These are phyloP conservation scores for Oryza australiensis DNA, from an alignment of 176 grass and related monocot species.

Conservation along the genomic window DNA sequence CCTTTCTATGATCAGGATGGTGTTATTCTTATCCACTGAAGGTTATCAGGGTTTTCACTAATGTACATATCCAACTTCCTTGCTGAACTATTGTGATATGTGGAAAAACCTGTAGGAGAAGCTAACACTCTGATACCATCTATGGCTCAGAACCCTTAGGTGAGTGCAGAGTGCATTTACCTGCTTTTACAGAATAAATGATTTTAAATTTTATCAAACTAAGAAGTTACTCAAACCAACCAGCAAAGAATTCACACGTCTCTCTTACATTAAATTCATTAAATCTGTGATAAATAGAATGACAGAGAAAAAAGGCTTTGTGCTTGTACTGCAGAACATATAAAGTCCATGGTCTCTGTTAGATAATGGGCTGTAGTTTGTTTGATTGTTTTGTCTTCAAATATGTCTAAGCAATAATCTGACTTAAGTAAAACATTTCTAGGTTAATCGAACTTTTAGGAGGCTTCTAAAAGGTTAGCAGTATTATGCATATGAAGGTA, in stretches of 20 bases:
- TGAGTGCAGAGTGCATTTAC: not conserved
- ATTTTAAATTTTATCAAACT: slow-evolving; percentile 9
- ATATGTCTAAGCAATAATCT: not conserved
- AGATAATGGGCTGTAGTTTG: not conserved
- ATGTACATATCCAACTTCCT: slow-evolving; percentile 29
- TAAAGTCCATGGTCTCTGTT: not conserved
- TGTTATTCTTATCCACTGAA: slow-evolving; percentile 48
- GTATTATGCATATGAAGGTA: not conserved
- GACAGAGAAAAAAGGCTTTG: not conserved
- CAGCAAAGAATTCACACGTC: not conserved
- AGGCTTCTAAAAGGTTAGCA: not conserved
- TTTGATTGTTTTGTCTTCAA: not conserved
- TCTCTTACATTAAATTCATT: not conserved
- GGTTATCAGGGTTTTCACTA: slow-evolving; percentile 1
- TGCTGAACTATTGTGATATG: slow-evolving; percentile 22
- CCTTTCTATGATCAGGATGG: slow-evolving; percentile 46
- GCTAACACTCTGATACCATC: slow-evolving; percentile 1
- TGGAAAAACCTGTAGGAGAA: slow-evolving; percentile 9
- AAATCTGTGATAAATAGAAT: slow-evolving; percentile 4
- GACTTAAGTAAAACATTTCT: not conserved
- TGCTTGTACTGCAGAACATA: not conserved
- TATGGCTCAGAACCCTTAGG: not conserved
- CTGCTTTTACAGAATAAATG: slow-evolving; percentile 9
- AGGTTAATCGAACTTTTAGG: not conserved
- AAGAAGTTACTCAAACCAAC: not conserved